phyloP scores from a whole-genome alignment of 2,329 filamentous ascomycete genomes.

The Epichloe typhina region DNA sequence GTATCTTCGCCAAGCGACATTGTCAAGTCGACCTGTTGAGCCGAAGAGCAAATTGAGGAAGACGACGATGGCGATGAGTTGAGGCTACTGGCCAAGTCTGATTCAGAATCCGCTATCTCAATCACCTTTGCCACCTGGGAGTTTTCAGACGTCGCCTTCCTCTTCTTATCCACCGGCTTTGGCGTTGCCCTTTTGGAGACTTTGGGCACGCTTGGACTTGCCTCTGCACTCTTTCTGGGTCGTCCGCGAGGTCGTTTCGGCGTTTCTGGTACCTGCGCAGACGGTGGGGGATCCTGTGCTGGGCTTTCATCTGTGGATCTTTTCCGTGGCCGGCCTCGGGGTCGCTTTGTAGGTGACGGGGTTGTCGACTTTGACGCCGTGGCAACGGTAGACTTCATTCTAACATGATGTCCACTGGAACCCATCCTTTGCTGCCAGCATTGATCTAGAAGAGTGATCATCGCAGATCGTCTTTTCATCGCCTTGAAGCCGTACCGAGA shows the following conservation, averaged over 20 bases:
- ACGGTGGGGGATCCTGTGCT: slow-evolving; percentile 23
- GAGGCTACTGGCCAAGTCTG: slow-evolving; percentile 19
- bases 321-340: slow-evolving; percentile 24
- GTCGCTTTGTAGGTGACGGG: slow-evolving; percentile 11
- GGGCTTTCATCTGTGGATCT: slow-evolving; percentile 11
- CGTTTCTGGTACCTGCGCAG: slow-evolving; percentile 18
- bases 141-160: slow-evolving; percentile 5
- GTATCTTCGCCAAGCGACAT: slow-evolving; percentile 31
- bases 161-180: background rate
- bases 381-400: slow-evolving; percentile 3
- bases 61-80: slow-evolving; percentile 22
- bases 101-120: slow-evolving; percentile 42
- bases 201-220: slow-evolving; percentile 7
- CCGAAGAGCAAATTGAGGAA: slow-evolving; percentile 30
- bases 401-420: slow-evolving; percentile 9
- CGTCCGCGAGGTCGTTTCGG: slow-evolving; percentile 27
- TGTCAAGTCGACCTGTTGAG: slow-evolving; percentile 28
- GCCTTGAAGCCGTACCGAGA: slow-evolving; percentile 59
- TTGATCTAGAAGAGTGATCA: slow-evolving; percentile 55
- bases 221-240: slow-evolving; percentile 23
- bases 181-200: background rate
- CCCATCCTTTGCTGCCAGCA: slow-evolving; percentile 54
- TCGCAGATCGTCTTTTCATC: slow-evolving; percentile 51
- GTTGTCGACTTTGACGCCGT: background rate
- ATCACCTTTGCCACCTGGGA: slow-evolving; percentile 11